phyloP scores from a whole-genome alignment of 345 rosid genomes.

The Arabidopsis suecica region DNA sequence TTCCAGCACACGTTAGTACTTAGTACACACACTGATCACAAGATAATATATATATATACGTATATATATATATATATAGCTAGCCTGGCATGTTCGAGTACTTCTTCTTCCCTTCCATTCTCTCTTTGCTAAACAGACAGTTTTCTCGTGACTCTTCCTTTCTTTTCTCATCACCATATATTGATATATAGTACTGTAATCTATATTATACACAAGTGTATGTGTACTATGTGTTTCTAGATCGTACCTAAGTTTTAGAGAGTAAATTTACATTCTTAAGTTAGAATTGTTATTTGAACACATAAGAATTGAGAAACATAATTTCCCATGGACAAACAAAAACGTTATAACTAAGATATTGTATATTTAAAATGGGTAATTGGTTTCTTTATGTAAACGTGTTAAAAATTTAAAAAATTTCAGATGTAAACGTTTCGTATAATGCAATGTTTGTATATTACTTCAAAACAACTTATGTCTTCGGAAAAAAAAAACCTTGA shows the following conservation, averaged over 20 bases:
- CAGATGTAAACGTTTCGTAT: neutral
- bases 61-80: neutral
- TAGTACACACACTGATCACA: conserved; percentile 26
- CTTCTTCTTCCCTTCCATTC: conserved; percentile 21
- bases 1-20: conserved; percentile 32
- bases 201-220: neutral
- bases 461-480: neutral
- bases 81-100: conserved; percentile 27
- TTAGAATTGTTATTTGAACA: neutral
- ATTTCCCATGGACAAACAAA: neutral
- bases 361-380: neutral
- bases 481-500: neutral
- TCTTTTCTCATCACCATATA: conserved; percentile 3
- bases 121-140: conserved; percentile 8
- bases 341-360: neutral
- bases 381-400: neutral
- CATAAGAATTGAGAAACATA: neutral
- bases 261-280: neutral
- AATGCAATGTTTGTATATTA: neutral
- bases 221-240: conserved; percentile 25
- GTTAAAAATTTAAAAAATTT: neutral
- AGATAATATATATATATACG: conserved; percentile 12
- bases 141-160: conserved; percentile 44
- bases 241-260: conserved; percentile 13
- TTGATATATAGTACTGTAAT: conserved; percentile 19